phyloP scores from a whole-genome alignment of 176 grass and related monocot genomes.

The Hyparrhenia diplandra region DNA sequence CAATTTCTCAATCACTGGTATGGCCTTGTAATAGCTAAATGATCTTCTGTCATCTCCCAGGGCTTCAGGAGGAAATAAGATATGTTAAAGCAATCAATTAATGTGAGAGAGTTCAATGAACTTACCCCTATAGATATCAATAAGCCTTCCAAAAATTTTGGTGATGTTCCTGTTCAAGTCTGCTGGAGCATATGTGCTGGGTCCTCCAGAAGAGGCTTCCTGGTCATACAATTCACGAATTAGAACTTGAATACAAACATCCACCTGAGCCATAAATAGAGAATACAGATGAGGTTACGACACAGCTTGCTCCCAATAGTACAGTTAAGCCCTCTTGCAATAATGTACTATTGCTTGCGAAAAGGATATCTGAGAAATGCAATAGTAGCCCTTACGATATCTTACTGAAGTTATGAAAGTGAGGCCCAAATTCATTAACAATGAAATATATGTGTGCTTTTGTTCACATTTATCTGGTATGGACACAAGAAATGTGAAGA shows the following conservation, averaged over 20 bases:
- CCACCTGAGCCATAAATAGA: no score
- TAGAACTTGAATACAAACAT: background rate
- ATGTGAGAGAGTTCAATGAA: background rate
- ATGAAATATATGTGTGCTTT: background rate
- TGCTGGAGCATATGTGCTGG: constrained; percentile 59
- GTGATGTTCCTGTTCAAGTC: constrained; percentile 84
- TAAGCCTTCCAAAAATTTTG: constrained; percentile 83
- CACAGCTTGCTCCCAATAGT: background rate
- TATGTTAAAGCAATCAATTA: background rate
- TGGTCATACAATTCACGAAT: constrained; percentile 25
- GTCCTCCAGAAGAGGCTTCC: constrained; percentile 49
- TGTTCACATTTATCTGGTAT: background rate
- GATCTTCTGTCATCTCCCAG: constrained; percentile 94
- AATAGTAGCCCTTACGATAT: background rate
- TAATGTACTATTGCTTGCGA: background rate
- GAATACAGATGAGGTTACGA: background rate
- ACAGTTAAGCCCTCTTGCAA: background rate
- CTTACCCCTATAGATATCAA: constrained; percentile 88
- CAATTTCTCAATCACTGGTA: constrained; percentile 86
- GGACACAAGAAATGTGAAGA: background rate
- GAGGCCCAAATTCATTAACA: no score
- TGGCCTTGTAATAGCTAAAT: constrained; percentile 98
- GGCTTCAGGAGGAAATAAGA: constrained; percentile 45
- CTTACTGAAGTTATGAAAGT: background rate
- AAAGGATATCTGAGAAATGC: background rate